Conservation (phyloP, 2,329 filamentous ascomycete genomes). For the Raffaelea albimanens region DNA sequence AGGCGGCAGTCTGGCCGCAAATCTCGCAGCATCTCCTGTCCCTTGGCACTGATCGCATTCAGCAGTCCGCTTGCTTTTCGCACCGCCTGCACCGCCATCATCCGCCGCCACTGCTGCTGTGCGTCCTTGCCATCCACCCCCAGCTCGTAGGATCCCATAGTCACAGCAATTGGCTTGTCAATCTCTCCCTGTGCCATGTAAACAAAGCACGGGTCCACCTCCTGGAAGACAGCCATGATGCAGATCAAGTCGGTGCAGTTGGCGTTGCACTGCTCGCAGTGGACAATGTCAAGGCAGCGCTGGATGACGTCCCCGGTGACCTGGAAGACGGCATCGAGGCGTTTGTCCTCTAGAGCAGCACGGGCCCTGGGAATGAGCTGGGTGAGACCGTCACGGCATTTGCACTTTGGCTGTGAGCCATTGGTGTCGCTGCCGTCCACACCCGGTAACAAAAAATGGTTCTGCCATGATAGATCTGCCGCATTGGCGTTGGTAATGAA, state of each 20-base stretch:
- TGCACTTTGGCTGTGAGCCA: not conserved
- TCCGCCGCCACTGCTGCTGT: not conserved
- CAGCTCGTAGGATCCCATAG: not conserved
- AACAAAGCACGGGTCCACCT: not conserved
- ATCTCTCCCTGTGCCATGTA: not conserved
- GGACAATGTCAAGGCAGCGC: not conserved
- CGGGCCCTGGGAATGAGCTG: not conserved
- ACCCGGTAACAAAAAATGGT: too few relatives aligned
- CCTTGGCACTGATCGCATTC: not conserved
- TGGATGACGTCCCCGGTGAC: not conserved
- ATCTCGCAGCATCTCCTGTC: not conserved
- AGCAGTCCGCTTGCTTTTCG: not conserved
- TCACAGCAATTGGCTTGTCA: not conserved
- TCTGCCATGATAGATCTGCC: not conserved
- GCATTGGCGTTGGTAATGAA: not conserved
- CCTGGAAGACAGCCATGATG: slow-evolving; percentile 1
- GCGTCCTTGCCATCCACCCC: not conserved
- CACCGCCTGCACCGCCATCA: not conserved
- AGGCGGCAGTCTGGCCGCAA: not conserved
- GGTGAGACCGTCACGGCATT: not conserved
- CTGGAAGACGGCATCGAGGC: not conserved
- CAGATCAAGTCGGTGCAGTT: slow-evolving; percentile 1
- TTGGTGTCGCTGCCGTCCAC: too few relatives aligned
- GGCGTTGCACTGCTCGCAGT: not conserved
- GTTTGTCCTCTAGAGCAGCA: not conserved